These are phyloP conservation scores for Phytopythium vexans DNA, from an alignment of 352 stramenopile genomes.

Conservation along the genomic window DNA sequence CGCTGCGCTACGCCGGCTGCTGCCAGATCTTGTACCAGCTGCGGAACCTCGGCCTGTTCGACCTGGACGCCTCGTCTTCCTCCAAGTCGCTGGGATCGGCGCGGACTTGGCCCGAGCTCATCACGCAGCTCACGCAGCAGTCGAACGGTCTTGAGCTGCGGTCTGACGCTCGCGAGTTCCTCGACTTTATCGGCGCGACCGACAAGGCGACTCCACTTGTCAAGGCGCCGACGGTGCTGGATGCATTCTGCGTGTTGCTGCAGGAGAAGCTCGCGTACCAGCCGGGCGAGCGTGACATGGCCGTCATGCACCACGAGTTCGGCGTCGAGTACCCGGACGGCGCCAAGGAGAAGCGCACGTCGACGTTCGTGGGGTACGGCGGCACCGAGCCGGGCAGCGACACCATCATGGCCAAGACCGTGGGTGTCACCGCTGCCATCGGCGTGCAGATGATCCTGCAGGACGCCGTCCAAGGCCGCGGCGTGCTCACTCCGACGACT, in stretches of 20 bases:
- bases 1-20: constrained; percentile 92
- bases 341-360: constrained; percentile 86
- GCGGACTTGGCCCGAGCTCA: constrained; percentile 82
- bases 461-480: constrained; percentile 73
- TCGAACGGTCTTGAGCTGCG: constrained; percentile 33
- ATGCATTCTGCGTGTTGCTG: constrained; percentile 84
- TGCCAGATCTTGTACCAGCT: constrained; percentile 90
- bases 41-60: constrained; percentile 88
- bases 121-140: constrained; percentile 42
- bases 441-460: constrained; percentile 93
- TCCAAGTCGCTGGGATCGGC: constrained; percentile 5
- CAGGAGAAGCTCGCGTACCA: constrained; percentile 90
- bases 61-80: constrained; percentile 39
- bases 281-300: constrained; percentile 93
- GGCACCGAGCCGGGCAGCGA: constrained; percentile 68
- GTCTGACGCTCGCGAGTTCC: constrained; percentile 60
- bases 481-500: constrained; percentile 88
- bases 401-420: constrained; percentile 95
- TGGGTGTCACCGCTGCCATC: constrained; percentile 93
- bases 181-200: constrained; percentile 77
- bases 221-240: constrained; percentile 55
- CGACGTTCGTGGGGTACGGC: constrained; percentile 91
- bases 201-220: constrained; percentile 49
- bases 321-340: constrained; percentile 75
- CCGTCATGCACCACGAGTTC: constrained; percentile 92